phyloP scores from a whole-genome alignment of 139 green algal genomes.

The Chlamydomonas incerta region DNA sequence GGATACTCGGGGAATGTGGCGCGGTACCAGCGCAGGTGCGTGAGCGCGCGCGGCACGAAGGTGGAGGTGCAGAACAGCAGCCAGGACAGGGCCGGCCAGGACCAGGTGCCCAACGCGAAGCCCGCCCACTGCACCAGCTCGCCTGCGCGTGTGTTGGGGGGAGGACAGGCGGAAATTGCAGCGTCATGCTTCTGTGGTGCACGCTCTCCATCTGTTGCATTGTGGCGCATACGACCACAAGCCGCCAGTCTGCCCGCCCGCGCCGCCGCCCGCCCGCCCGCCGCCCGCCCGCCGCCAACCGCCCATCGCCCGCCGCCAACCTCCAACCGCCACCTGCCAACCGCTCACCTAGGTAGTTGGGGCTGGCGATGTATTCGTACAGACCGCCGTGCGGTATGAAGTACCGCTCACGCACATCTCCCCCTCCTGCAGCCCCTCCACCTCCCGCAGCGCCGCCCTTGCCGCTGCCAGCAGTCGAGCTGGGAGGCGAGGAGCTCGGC shows the following conservation, averaged over 20 bases:
- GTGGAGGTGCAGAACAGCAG: conserved; percentile 35
- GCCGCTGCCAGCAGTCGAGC: neutral
- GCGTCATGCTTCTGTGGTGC: too few relatives aligned
- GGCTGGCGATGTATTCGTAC: conserved; percentile 30
- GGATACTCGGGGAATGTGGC: conserved; percentile 23
- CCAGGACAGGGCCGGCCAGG: conserved; percentile 20
- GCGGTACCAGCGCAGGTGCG: conserved; percentile 28
- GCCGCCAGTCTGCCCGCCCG: too few relatives aligned
- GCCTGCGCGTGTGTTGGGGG: neutral
- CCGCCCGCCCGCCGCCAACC: too few relatives aligned
- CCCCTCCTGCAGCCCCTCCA: neutral
- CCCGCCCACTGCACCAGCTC: conserved; percentile 44
- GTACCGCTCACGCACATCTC: conserved; percentile 1
- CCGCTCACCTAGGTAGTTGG: conserved; percentile 34
- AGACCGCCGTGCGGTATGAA: conserved; percentile 21
- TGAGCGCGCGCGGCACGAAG: conserved; percentile 29
- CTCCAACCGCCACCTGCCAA: too few relatives aligned
- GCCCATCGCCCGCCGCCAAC: too few relatives aligned
- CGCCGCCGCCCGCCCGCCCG: too few relatives aligned
- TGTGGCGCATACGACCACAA: too few relatives aligned
- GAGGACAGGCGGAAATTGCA: too few relatives aligned
- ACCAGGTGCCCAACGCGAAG: conserved; percentile 30
- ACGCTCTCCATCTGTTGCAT: too few relatives aligned
- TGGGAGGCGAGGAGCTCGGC: too few relatives aligned
- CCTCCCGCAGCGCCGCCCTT: neutral